Evolutionary conservation across 495 filamentous ascomycete genomes (phyloP).

Genomic region (Hypoxylon subgilvum): DNA sequence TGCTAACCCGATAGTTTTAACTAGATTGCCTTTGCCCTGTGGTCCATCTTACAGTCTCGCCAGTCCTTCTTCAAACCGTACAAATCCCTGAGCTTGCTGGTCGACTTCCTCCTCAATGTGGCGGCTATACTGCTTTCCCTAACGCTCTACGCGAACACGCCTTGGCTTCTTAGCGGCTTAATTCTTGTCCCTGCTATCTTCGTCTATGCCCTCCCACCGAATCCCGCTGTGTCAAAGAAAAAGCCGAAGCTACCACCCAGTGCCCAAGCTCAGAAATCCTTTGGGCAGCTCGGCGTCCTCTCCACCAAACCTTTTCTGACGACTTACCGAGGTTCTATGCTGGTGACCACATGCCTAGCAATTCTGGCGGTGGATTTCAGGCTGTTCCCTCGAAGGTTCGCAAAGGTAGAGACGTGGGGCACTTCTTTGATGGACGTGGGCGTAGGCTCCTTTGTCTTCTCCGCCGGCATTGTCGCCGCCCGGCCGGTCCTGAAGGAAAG

Average conservation of each 20-base stretch:
- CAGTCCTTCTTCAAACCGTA: conserved; percentile 82
- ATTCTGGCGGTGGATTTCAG: conserved; percentile 98
- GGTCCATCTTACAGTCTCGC: conserved; percentile 89
- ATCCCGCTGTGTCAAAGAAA: conserved; percentile 48
- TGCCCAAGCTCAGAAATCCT: conserved; percentile 41
- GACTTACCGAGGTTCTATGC: conserved; percentile 86
- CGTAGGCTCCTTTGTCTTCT: conserved; percentile 97
- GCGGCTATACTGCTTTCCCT: conserved; percentile 79
- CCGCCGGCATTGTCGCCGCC: conserved; percentile 88
- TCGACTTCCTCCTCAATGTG: conserved; percentile 89
- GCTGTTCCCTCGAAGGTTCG: conserved; percentile 90
- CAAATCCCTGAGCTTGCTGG: conserved; percentile 65
- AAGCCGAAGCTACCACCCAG: conserved; percentile 64
- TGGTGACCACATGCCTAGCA: conserved; percentile 88
- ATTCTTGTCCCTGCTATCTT: conserved; percentile 72
- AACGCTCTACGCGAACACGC: conserved; percentile 80
- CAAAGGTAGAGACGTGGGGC: conserved; percentile 97
- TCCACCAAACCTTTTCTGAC: conserved; percentile 91
- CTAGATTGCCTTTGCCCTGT: conserved; percentile 81
- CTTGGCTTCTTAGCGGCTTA: conserved; percentile 76
- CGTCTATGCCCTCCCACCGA: conserved; percentile 59
- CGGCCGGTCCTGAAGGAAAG: conserved; percentile 80
- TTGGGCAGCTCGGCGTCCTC: conserved; percentile 56
- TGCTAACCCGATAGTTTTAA: conserved; percentile 14
- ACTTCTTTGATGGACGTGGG: conserved; percentile 98